These are phyloP conservation scores for Neurospora hispaniola DNA, from an alignment of 495 filamentous ascomycete genomes.

Conservation along the genomic window DNA sequence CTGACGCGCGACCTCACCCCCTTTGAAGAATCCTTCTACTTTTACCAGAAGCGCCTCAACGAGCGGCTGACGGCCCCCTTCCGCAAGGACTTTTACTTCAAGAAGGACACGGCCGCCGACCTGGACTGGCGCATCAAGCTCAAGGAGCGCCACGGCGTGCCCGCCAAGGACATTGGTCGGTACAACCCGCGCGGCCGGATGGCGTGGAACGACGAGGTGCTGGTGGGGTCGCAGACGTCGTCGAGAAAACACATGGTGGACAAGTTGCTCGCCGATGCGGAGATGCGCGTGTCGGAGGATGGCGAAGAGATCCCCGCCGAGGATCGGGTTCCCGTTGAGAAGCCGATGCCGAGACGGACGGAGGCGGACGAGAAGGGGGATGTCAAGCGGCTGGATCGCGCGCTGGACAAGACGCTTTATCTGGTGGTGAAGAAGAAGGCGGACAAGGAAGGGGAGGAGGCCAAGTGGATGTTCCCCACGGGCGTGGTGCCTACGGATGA, in stretches of 20 bases:
- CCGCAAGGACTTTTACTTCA: constrained; percentile 90
- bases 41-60: constrained; percentile 95
- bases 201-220: constrained; percentile 87
- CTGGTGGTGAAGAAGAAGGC: constrained; percentile 57
- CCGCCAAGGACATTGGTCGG: constrained; percentile 72
- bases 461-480: constrained; percentile 75
- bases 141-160: constrained; percentile 53
- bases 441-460: constrained; percentile 40
- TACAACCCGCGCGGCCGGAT: constrained; percentile 69
- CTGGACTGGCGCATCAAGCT: constrained; percentile 86
- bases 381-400: constrained; percentile 62
- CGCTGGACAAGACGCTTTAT: constrained; percentile 72
- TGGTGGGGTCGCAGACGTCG: constrained; percentile 53
- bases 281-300: constrained; percentile 51
- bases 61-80: constrained; percentile 87
- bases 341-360: constrained; percentile 58
- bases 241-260: constrained; percentile 33
- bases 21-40: constrained; percentile 87
- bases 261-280: constrained; percentile 62
- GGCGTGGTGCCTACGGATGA: constrained; percentile 56
- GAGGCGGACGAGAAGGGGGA: constrained; percentile 74
- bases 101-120: constrained; percentile 73
- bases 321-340: constrained; percentile 58
- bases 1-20: constrained; percentile 73
- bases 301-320: constrained; percentile 49